Evolutionary conservation across 768 basidiomycete genomes (phyloP).

Genomic region (Coprinopsis strossmayeri): DNA sequence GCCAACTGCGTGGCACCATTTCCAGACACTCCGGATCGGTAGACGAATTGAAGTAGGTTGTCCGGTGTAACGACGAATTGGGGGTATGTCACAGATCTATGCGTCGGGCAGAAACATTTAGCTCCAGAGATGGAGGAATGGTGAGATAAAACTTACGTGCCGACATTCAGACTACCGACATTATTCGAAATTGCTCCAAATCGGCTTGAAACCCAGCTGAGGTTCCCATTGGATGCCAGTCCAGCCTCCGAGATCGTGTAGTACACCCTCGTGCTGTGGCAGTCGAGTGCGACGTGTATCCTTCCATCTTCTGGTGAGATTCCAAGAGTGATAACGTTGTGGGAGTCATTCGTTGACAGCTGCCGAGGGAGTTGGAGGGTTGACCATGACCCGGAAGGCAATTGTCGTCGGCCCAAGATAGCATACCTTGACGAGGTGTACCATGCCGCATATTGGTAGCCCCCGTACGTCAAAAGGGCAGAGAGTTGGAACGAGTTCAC

Average conservation of each 20-base stretch:
- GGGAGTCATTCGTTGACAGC: constrained; percentile 34
- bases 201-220: constrained; percentile 35
- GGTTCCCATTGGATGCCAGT: constrained; percentile 30
- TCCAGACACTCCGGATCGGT: constrained; percentile 39
- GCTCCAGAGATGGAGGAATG: background rate
- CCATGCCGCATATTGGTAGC: constrained; percentile 40
- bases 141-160: constrained; percentile 24
- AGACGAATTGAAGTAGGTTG: constrained; percentile 42
- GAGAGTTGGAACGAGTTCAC: constrained; percentile 42
- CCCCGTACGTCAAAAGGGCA: constrained; percentile 30
- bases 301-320: constrained; percentile 39
- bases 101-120: background rate
- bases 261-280: constrained; percentile 35
- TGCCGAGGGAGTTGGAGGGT: constrained; percentile 37
- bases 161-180: constrained; percentile 33
- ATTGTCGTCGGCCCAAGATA: constrained; percentile 32
- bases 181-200: constrained; percentile 35
- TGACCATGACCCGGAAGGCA: constrained; percentile 35
- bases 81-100: constrained; percentile 37
- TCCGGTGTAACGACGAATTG: constrained; percentile 41
- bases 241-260: constrained; percentile 37
- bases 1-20: constrained; percentile 42
- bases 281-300: constrained; percentile 42
- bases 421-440: constrained; percentile 36
- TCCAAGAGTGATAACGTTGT: constrained; percentile 38